These are phyloP conservation scores for Trametes gibbosa DNA, from an alignment of 768 basidiomycete species.

Conservation along the genomic window DNA sequence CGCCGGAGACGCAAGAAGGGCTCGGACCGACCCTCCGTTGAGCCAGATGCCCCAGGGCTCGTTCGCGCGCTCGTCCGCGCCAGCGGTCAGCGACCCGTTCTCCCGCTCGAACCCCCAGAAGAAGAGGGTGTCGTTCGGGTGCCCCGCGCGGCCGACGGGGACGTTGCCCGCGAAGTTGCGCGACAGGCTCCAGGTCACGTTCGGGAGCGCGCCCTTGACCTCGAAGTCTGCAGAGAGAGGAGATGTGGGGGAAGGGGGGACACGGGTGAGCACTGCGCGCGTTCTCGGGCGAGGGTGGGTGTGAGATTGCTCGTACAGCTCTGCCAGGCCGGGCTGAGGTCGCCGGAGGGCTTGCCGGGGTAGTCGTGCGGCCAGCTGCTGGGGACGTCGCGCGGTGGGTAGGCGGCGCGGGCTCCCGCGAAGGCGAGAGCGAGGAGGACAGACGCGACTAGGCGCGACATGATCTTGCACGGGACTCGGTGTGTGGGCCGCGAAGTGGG, in stretches of 20 bases:
- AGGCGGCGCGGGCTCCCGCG: neutral
- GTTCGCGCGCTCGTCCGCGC: conserved; percentile 21
- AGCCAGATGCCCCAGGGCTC: conserved; percentile 41
- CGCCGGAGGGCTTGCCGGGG: conserved; percentile 37
- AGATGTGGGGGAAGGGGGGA: too few species aligned
- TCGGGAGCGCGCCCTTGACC: conserved; percentile 35
- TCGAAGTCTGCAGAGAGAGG: conserved; percentile 29
- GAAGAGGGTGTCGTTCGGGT: conserved; percentile 38
- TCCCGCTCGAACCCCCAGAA: conserved; percentile 40
- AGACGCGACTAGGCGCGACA: neutral
- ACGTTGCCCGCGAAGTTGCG: conserved; percentile 39
- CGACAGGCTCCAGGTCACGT: conserved; percentile 31
- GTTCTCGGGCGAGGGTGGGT: neutral
- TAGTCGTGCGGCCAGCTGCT: conserved; percentile 39
- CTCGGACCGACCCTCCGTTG: conserved; percentile 32
- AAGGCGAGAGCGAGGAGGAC: neutral
- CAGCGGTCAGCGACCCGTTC: conserved; percentile 36
- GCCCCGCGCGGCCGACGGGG: conserved; percentile 29
- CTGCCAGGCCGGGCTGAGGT: conserved; percentile 34
- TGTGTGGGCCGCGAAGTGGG: too few species aligned
- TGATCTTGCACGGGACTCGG: neutral
- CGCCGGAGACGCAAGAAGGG: neutral
- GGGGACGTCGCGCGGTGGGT: neutral
- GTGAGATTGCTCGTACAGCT: conserved; percentile 22
- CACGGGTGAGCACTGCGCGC: neutral